Base-by-base conservation (phyloP, 1,284 basidiomycete species). In the Leccinum pallidistipes region DNA sequence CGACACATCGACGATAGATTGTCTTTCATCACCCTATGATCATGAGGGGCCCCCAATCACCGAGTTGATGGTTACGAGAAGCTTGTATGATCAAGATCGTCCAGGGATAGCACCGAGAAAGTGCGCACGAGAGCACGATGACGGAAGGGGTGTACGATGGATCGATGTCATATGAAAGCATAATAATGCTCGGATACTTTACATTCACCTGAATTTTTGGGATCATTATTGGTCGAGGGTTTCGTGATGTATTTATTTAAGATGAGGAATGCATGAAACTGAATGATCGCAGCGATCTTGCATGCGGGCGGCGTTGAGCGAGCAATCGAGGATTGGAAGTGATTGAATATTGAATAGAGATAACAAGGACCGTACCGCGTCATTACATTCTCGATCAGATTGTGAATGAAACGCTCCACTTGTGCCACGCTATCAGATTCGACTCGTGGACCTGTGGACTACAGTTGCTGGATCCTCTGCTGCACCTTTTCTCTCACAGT, bases 401-500 rank as follows among this genome's bases (percentile, higher is more conserved):
- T 47, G 45, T 21, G 45, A 47, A 47, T 47, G 45, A 47, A 47
- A 47, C 12, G 21, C 45, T 47, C 45, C 45, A 47, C 45, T 12
- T 36, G 11, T 45, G 43, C 18, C 18, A 45, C 6, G 43, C 18
- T 21, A 21, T 45, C 43, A 6, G 18, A 45, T 45, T 45, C 10
- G 43, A 45, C 40, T 43, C n/a, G n/a, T 43, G 40, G 40, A 43
- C n/a, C 43, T 6, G 18, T 11, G n/a, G 16, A 52, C 63, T 71
- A 71, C 63, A 86, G 75, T 64, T 86, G 83, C 14, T 84, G 81
- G 64, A 86, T 85, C 69, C 82, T 79, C 74, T 88, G 86, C 66
- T 86, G 82, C 71, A 91, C 83, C 75, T 84, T 82, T 74, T 95
- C 94, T 77, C 90, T 92, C 68, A 97, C 87, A 2, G 91, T 94